A percentile compares a stretch with the other conserved stretches of the same genome.
These are phyloP conservation scores for Colletotrichum euphorbiae DNA, from an alignment of 2,329 filamentous ascomycete species.

Conservation along the genomic window DNA sequence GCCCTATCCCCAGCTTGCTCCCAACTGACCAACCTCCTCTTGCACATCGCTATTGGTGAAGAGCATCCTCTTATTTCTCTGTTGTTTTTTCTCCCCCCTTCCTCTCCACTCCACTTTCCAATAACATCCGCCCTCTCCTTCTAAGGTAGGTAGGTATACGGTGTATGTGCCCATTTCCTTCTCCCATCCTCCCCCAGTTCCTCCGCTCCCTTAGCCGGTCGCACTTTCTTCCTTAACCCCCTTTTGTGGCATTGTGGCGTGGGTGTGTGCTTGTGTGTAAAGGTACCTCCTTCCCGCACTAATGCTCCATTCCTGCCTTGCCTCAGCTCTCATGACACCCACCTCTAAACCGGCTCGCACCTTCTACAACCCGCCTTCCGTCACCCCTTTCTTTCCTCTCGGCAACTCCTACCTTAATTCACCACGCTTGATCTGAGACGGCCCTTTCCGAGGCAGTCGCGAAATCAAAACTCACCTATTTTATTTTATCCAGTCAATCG, in stretches of 20 bases:
- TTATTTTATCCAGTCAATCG: slow-evolving; percentile 11
- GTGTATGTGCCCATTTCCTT: background rate
- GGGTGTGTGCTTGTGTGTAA: slow-evolving; percentile 27
- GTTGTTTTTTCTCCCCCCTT: slow-evolving; percentile 39
- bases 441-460: slow-evolving; percentile 24
- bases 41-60: slow-evolving; percentile 4
- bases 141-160: background rate
- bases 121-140: slow-evolving; percentile 32
- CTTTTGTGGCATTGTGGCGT: slow-evolving; percentile 36
- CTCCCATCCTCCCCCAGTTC: slow-evolving; percentile 31
- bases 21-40: slow-evolving; percentile 1
- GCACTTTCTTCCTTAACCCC: slow-evolving; percentile 35
- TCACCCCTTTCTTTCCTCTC: slow-evolving; percentile 38
- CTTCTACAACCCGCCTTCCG: slow-evolving; percentile 30
- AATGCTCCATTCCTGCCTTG: background rate
- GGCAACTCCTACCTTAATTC: slow-evolving; percentile 27
- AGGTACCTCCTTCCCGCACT: slow-evolving; percentile 1
- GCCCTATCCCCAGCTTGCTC: background rate
- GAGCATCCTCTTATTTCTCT: slow-evolving; percentile 42
- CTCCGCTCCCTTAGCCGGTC: slow-evolving; percentile 25
- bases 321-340: slow-evolving; percentile 2
- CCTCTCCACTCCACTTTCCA: slow-evolving; percentile 43
- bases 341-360: slow-evolving; percentile 25
- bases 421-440: slow-evolving; percentile 36
- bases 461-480: background rate